Base-by-base conservation (phyloP, 1,284 basidiomycete genomes). In the Ceratobasidium sp. region DNA sequence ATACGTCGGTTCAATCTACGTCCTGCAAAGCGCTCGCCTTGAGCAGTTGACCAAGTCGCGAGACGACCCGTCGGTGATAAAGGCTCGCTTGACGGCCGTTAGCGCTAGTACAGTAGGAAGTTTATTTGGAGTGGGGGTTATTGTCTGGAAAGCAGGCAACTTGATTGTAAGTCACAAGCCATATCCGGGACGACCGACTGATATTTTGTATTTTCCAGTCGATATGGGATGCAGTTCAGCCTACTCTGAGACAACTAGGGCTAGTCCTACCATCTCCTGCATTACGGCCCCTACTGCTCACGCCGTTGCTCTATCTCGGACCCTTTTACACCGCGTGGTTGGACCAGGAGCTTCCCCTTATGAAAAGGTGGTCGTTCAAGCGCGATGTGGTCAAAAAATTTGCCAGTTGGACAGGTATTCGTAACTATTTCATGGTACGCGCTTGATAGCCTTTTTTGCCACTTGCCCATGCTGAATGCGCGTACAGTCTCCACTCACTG, bases 401-500 rank as follows among this genome's bases (percentile, higher is more conserved):
- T 69, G 76, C 78, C 22, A 82, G 83, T 0, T 85, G 87, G 79
- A 73, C 82, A 32, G 90, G 89, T 0, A 68, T 89, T 31, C 81
- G 96, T 70, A 98, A 96, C 77, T 94, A 88, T 76, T 74, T 92
- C 40, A 78, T 91, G 32, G 94, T 94, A 74, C 69, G 90, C 29
- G 12, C 84, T 15, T 6, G 35, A n/a, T n/a, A n/a, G n/a, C 57
- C 67, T 35, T 1, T 34, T 42, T 54, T 15, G 31, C 32, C 6
- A 22, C 35, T 40, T 69, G 71, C 32, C n/a, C 69, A 62, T 58
- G 49, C 4, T 50, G 49, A 29, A 50, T 17, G 45, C 32, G 47
- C 67, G 25, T 35, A 0, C 72, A 96, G 92, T 95, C 87, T 0
- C 96, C 96, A 0, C 77, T 94, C 35, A 95, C 95, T 0, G 96